These are phyloP conservation scores for Pascua sp. DNA, from an alignment of 1,284 basidiomycete species.

Conservation along the genomic window DNA sequence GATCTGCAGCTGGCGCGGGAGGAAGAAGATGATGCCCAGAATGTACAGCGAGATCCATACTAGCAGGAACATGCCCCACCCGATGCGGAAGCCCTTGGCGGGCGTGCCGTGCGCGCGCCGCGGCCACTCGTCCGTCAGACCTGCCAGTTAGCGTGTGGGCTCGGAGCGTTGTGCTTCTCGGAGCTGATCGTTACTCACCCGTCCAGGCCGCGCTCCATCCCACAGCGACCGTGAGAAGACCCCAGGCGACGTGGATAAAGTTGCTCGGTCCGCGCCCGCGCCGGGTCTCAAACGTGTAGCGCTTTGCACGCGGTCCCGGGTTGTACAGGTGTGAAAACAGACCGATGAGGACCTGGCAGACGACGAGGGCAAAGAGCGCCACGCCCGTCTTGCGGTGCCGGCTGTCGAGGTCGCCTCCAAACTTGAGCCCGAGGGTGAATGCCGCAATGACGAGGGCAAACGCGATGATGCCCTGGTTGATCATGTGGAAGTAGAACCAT, in stretches of 20 bases:
- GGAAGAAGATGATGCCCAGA: conserved; percentile 24
- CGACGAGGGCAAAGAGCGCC: conserved; percentile 60
- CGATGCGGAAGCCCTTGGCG: conserved; percentile 25
- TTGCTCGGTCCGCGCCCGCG: conserved; percentile 34
- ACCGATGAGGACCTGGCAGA: conserved; percentile 60
- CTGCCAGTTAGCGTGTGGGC: conserved; percentile 10
- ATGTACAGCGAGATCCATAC: conserved; percentile 17
- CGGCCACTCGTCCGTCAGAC: conserved; percentile 31
- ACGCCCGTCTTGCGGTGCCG: conserved; percentile 61
- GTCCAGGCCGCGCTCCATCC: conserved; percentile 34
- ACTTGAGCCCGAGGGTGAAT: conserved; percentile 41
- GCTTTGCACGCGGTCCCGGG: conserved; percentile 1
- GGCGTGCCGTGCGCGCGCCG: conserved; percentile 20
- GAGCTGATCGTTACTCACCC: conserved; percentile 17
- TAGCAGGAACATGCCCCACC: conserved; percentile 34
- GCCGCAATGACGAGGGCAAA: conserved; percentile 56
- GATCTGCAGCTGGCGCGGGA: conserved; percentile 21
- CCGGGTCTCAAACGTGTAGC: conserved; percentile 18
- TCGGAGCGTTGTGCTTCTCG: background rate
- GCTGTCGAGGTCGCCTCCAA: conserved; percentile 37
- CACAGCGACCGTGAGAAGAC: conserved; percentile 27
- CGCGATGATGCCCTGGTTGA: conserved; percentile 58
- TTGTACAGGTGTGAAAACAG: conserved; percentile 57
- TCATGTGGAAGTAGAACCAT: conserved; percentile 60
- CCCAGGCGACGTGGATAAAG: conserved; percentile 33